Evolutionary conservation across 306 rosid genomes (phyloP).

Genomic region (Spatholobus suberectus): DNA sequence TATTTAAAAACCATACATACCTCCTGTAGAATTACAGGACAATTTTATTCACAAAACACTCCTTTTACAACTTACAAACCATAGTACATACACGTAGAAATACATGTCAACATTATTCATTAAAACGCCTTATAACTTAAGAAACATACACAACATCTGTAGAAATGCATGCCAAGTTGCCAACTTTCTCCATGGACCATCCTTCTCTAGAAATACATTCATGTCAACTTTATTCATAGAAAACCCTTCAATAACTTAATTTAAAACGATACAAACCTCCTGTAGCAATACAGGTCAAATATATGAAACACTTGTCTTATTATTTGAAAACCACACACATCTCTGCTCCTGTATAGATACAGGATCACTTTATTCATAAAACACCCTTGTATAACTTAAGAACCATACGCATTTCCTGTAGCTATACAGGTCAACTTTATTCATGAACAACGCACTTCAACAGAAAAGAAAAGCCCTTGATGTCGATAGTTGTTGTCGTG

Average conservation of each 20-base stretch:
- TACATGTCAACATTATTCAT: background rate
- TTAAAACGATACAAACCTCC: background rate
- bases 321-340: background rate
- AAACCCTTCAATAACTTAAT: background rate
- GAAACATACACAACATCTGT: background rate
- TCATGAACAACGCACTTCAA: slow-evolving; percentile 4
- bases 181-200: background rate
- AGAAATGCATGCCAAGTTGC: background rate
- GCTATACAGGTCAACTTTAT: background rate
- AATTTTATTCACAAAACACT: background rate
- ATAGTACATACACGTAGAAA: background rate
- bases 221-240: background rate
- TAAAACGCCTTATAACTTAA: background rate
- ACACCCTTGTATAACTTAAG: no score
- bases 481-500: background rate
- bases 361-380: background rate
- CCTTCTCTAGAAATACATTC: background rate
- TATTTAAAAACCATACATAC: background rate
- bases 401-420: background rate
- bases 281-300: background rate
- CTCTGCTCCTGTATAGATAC: background rate
- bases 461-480: background rate
- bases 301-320: background rate
- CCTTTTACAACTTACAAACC: background rate
- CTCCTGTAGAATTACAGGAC: background rate